phyloP scores from a whole-genome alignment of 108 stramenopile species.

The Bacterosira constricta region DNA sequence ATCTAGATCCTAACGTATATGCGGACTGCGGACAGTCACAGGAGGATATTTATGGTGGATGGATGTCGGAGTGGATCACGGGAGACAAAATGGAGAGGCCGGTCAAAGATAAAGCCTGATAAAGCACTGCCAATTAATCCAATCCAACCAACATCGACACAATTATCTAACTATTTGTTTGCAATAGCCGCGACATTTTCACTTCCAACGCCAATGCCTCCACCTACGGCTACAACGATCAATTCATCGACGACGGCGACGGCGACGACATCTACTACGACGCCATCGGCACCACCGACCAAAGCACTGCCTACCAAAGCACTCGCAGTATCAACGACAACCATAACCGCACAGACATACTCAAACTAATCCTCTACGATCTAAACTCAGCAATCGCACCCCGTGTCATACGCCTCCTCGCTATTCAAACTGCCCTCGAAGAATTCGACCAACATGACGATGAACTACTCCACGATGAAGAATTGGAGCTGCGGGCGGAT shows the following conservation, averaged over 20 bases:
- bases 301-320: no score
- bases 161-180: no score
- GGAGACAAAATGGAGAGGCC: no score
- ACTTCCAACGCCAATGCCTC: neutral
- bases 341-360: slow-evolving; percentile 36
- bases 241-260: neutral
- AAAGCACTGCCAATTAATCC: no score
- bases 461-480: slow-evolving; percentile 50
- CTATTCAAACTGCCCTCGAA: slow-evolving; percentile 48
- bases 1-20: no score
- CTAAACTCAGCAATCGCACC: slow-evolving; percentile 58
- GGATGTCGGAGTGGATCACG: no score
- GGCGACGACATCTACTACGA: slow-evolving; percentile 14
- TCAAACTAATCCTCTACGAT: slow-evolving; percentile 54
- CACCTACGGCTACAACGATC: neutral
- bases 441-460: slow-evolving; percentile 57
- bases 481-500: slow-evolving; percentile 53
- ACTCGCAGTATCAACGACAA: neutral
- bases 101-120: no score
- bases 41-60: no score
- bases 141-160: no score
- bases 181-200: no score
- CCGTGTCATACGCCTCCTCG: slow-evolving; percentile 40
- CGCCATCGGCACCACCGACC: slow-evolving; percentile 10
- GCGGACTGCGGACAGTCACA: no score